These are phyloP conservation scores for Alternaria longipes DNA, from an alignment of 2,329 filamentous ascomycete species.

Conservation along the genomic window DNA sequence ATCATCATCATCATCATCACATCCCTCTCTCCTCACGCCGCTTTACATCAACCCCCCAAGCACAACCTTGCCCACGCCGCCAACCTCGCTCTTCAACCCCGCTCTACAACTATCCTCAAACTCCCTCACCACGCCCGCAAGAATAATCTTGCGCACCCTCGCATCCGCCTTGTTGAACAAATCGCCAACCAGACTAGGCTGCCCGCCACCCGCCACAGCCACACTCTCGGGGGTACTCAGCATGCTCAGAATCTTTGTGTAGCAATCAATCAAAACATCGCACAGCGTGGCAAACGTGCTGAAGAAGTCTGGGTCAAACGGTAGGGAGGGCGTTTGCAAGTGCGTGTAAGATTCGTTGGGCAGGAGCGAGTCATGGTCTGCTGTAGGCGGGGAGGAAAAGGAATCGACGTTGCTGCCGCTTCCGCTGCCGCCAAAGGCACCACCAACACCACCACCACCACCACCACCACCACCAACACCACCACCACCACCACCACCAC, in stretches of 20 bases:
- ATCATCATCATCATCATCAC: neutral
- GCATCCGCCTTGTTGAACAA: slow-evolving; percentile 90
- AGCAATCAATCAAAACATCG: slow-evolving; percentile 93
- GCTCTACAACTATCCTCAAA: slow-evolving; percentile 87
- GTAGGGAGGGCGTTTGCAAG: slow-evolving; percentile 87
- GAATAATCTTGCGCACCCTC: slow-evolving; percentile 85
- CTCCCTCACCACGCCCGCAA: slow-evolving; percentile 86
- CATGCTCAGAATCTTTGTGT: slow-evolving; percentile 78
- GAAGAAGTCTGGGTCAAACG: slow-evolving; percentile 97
- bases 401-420: too few species aligned
- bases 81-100: slow-evolving; percentile 81
- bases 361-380: slow-evolving; percentile 37
- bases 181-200: slow-evolving; percentile 69
- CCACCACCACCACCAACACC: neutral
- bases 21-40: neutral
- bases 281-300: slow-evolving; percentile 96
- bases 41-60: slow-evolving; percentile 79
- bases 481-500: too few species aligned
- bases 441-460: neutral
- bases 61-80: slow-evolving; percentile 87
- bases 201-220: slow-evolving; percentile 33
- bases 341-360: slow-evolving; percentile 87
- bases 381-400: slow-evolving; percentile 43
- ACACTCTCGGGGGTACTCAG: slow-evolving; percentile 72
- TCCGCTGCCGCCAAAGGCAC: too few species aligned